These are phyloP conservation scores for Phyllosticta citribraziliensis DNA, from an alignment of 2,329 filamentous ascomycete genomes.

Conservation along the genomic window DNA sequence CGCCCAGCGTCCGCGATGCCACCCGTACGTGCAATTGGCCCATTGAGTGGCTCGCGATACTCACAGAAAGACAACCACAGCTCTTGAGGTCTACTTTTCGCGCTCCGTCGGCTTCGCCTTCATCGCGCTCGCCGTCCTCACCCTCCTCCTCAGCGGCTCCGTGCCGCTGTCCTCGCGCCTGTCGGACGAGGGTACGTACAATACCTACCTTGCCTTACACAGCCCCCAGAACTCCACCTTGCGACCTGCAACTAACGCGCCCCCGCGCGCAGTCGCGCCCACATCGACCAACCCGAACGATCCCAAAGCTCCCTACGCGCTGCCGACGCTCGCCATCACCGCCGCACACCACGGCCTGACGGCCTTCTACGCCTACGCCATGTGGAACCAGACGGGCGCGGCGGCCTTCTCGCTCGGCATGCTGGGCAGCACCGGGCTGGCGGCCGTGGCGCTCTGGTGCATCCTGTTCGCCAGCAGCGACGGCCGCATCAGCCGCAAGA, in stretches of 20 bases:
- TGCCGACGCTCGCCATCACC: constrained; percentile 57
- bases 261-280: constrained; percentile 16
- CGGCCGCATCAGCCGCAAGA: constrained; percentile 51
- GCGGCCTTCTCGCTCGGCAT: constrained; percentile 53
- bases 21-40: constrained; percentile 34
- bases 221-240: neutral
- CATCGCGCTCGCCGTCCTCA: constrained; percentile 52
- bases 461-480: constrained; percentile 47
- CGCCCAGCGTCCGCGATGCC: constrained; percentile 46
- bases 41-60: neutral
- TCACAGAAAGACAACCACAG: constrained; percentile 24
- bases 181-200: neutral
- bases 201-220: neutral
- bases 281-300: constrained; percentile 25
- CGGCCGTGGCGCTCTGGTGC: constrained; percentile 56
- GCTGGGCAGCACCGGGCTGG: constrained; percentile 47
- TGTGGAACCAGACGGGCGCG: constrained; percentile 49
- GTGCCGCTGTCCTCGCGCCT: constrained; percentile 53
- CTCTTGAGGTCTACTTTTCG: constrained; percentile 62
- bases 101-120: constrained; percentile 60
- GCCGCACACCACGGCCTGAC: constrained; percentile 53
- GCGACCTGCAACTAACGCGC: neutral
- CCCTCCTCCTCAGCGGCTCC: constrained; percentile 60
- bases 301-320: constrained; percentile 40
- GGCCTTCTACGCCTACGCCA: constrained; percentile 57